Conservation (phyloP, 2,329 filamentous ascomycete species). For the Reticulascus tulasneorum region DNA sequence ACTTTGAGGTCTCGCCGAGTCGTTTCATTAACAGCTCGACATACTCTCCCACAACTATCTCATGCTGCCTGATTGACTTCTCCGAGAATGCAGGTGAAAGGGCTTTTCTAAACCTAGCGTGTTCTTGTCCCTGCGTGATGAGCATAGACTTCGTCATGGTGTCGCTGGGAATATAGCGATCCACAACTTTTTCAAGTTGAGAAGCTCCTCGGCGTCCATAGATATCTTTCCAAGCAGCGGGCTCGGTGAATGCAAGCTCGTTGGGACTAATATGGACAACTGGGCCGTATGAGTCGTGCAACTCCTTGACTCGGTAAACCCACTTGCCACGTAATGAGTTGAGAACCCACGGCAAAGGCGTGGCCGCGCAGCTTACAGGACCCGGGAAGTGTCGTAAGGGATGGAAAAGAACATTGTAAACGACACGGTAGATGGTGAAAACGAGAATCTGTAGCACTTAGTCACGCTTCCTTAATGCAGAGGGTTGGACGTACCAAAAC, state of each 20-base stretch:
- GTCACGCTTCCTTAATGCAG: no score
- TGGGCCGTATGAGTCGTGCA: constrained; percentile 20
- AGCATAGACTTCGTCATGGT: not conserved
- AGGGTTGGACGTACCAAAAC: no score
- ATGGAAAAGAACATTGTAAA: constrained; percentile 30
- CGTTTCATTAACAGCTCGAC: constrained; percentile 19
- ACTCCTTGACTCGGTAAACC: no score
- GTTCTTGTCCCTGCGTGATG: constrained; percentile 3
- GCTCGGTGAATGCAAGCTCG: constrained; percentile 32
- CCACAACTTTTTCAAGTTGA: not conserved
- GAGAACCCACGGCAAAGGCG: constrained; percentile 9
- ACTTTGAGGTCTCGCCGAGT: constrained; percentile 7
- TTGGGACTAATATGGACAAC: constrained; percentile 36
- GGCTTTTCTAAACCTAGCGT: constrained; percentile 14
- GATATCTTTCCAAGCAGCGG: constrained; percentile 35
- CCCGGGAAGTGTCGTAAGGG: constrained; percentile 27
- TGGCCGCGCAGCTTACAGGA: constrained; percentile 14
- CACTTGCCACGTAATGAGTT: no score
- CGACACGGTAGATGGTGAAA: no score
- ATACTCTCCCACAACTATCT: constrained; percentile 21
- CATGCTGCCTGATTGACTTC: constrained; percentile 23
- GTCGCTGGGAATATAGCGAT: not conserved
- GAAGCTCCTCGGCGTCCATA: constrained; percentile 21
- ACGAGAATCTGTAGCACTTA: no score
- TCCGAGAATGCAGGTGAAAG: constrained; percentile 24